A percentile compares a stretch with the other conserved stretches of the same genome.
Evolutionary conservation across 768 basidiomycete genomes (phyloP).

Genomic region (Psilocybe subaeruginosa): DNA sequence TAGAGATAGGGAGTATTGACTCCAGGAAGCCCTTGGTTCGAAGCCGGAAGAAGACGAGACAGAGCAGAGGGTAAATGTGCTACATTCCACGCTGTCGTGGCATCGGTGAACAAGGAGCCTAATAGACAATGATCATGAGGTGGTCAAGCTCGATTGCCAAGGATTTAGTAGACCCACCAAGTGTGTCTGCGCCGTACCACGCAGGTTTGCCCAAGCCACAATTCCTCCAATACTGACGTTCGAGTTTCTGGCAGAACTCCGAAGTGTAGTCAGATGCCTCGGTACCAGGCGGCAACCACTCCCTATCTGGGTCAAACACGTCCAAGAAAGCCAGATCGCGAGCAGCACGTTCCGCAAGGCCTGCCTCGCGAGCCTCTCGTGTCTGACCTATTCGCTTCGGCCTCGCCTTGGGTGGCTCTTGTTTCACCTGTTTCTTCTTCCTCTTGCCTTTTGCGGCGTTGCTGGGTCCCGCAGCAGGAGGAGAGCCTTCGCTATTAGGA

Average conservation of each 20-base stretch:
- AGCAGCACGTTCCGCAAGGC: conserved; percentile 48
- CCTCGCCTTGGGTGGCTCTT: conserved; percentile 28
- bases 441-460: conserved; percentile 19
- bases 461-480: conserved; percentile 24
- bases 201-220: conserved; percentile 87
- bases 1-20: conserved; percentile 98
- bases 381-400: conserved; percentile 42
- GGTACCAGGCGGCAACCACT: conserved; percentile 84
- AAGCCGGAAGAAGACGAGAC: conserved; percentile 72
- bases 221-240: conserved; percentile 91
- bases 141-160: not conserved
- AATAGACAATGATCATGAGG: conserved; percentile 7
- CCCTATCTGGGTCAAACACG: conserved; percentile 68
- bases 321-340: conserved; percentile 63
- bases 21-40: conserved; percentile 79
- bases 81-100: conserved; percentile 92
- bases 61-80: conserved; percentile 86
- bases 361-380: conserved; percentile 51
- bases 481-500: conserved; percentile 40
- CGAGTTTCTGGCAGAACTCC: conserved; percentile 86
- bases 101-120: conserved; percentile 75
- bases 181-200: conserved; percentile 97
- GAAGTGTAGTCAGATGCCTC: conserved; percentile 78
- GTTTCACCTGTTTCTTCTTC: conserved; percentile 22
- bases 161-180: conserved; percentile 53